Evolutionary conservation across 208 protist species (phyloP), one percentile per base, ranked within the genome.

Genomic region (Leishmania mexicana): DNA sequence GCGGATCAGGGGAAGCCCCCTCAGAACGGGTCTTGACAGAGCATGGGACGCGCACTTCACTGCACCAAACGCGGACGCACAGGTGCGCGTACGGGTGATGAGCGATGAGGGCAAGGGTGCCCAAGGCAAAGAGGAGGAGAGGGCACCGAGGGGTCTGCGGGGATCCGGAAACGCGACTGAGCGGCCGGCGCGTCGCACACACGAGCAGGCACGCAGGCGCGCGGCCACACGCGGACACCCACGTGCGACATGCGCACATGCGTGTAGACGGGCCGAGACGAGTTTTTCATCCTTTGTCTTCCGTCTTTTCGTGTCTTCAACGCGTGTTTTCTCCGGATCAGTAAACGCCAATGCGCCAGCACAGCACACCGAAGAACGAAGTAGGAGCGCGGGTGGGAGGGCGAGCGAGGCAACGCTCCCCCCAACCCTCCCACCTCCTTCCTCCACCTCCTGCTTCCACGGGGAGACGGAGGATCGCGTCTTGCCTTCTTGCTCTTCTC

Each of bases 281-380:
- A 42, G 64, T 38, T 51, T 71, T 54, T 68, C 21, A 70, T 42
- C 35, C 38, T 57, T 40, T 57, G 60, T 79, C 38, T 40, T 13
- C 38, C 60, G 4, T 75, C 42, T 75, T 75, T 54, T 75, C 24
- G n/a, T 57, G 53, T 58, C 51, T 54, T 54, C 51, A 54, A 54
- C 51, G 17, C 15, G 13, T 54, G 13, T 13, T 54, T 54, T 54
- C 51, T 54, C 51, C 10, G 51, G 51, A 54, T 54, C 51, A 21
- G 10, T 54, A 54, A 54, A 54, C 51, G 51, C 51, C 51, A 4
- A 54, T 21, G 51, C 17, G 13, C 15, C 15, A 54, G 3, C 51
- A 3, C 51, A 21, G 51, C 51, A 54, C 15, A 54, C 51, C 0
- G 51, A 13, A 13, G 51, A 54, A 54, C 0, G 51, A 21, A 21